Evolutionary conservation across 495 filamentous ascomycete genomes (phyloP).

Genomic region (Lasiosphaeria hispida): DNA sequence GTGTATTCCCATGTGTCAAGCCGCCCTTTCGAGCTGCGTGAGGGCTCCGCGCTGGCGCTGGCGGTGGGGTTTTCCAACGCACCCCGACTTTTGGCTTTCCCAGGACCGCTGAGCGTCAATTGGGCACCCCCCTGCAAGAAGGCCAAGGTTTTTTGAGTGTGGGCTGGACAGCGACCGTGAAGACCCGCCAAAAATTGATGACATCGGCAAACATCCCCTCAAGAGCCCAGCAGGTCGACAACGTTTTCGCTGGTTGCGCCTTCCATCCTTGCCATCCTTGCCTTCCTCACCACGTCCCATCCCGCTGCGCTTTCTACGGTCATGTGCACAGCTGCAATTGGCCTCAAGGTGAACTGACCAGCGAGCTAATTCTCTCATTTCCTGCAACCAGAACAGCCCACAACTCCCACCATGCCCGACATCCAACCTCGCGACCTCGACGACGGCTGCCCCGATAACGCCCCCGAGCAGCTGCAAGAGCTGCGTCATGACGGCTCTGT

Average conservation of each 20-base stretch:
- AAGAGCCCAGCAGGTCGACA: too few species aligned
- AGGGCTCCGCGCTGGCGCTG: slow-evolving; percentile 1
- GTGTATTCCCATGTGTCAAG: slow-evolving; percentile 10
- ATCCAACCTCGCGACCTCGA: slow-evolving; percentile 31
- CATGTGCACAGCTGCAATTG: neutral
- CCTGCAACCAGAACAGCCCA: slow-evolving; percentile 1
- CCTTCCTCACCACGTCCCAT: neutral
- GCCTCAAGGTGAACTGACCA: neutral
- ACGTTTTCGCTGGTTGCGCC: too few species aligned
- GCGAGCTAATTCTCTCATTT: neutral
- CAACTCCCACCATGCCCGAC: slow-evolving; percentile 33
- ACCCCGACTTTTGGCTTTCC: too few species aligned
- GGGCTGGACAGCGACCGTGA: neutral
- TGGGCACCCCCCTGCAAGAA: too few species aligned
- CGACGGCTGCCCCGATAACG: slow-evolving; percentile 38
- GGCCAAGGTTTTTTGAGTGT: too few species aligned
- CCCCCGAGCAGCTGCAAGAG: slow-evolving; percentile 62
- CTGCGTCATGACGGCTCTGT: slow-evolving; percentile 71
- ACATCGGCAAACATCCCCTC: neutral
- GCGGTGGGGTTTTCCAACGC: neutral
- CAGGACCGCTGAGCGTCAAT: too few species aligned
- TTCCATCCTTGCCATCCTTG: neutral
- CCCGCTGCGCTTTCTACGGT: neutral
- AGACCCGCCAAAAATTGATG: slow-evolving; percentile 1
- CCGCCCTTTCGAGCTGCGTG: slow-evolving; percentile 2